Evolutionary conservation across 176 grass and related monocot genomes (phyloP).

Genomic region (Pontederia crassipes): DNA sequence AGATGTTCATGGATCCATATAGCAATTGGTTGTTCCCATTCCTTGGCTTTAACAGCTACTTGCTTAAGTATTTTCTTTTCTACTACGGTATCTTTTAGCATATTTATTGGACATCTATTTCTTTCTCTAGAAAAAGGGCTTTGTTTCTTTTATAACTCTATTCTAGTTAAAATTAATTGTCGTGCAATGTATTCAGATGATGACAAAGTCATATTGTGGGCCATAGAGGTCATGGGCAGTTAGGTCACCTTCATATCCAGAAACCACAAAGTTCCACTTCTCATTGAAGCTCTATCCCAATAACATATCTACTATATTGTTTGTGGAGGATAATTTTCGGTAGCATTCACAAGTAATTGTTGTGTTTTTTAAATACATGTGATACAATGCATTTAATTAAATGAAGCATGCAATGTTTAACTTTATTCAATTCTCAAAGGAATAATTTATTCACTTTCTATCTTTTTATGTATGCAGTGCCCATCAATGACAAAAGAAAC

Average conservation of each 20-base stretch:
- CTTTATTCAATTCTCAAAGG: no score
- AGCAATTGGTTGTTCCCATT: conserved; percentile 84
- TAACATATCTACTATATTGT: conserved; percentile 61
- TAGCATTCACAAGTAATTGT: conserved; percentile 68
- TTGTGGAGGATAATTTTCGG: conserved; percentile 86
- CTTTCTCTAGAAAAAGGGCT: background rate
- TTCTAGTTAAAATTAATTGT: background rate
- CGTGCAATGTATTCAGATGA: conserved; percentile 36
- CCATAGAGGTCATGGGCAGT: conserved; percentile 72
- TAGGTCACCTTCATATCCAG: conserved; percentile 65
- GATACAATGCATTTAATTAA: no score
- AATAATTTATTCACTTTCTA: no score
- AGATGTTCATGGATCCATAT: conserved; percentile 48
- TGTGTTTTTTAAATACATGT: background rate
- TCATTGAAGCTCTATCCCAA: conserved; percentile 54
- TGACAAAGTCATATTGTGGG: conserved; percentile 84
- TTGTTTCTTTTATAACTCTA: background rate
- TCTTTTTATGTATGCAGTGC: no score
- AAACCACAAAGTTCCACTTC: conserved; percentile 67
- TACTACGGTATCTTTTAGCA: background rate
- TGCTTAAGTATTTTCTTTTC: conserved; percentile 19
- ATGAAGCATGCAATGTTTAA: no score
- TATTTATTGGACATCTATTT: background rate
- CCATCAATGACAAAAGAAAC: no score
- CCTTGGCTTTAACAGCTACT: conserved; percentile 88